phyloP scores from a whole-genome alignment of 192 early-diverging fungal genomes.

The Neocallimastix lanati region DNA sequence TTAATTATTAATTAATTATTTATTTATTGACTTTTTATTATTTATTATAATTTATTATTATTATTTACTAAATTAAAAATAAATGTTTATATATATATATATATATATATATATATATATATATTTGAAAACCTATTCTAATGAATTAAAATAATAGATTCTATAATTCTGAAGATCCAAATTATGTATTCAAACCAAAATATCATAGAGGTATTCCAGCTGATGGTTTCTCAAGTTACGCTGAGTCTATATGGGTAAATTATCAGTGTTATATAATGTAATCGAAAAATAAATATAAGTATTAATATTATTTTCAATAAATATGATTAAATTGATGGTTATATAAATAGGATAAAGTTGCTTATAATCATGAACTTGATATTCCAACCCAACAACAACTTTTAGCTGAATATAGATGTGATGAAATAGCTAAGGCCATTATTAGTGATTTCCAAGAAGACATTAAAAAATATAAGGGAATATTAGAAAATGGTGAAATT shows the following conservation, averaged over 20 bases:
- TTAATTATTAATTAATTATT: too few relatives aligned
- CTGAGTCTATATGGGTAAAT: slow-evolving; percentile 71
- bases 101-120: too few relatives aligned
- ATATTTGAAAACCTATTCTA: too few relatives aligned
- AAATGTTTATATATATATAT: too few relatives aligned
- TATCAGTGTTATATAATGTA: too few relatives aligned
- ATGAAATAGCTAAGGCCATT: slow-evolving; percentile 83
- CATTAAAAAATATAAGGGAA: slow-evolving; percentile 40
- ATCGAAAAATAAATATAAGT: too few relatives aligned
- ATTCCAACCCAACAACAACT: slow-evolving; percentile 95
- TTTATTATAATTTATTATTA: too few relatives aligned
- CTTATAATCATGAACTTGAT: slow-evolving; percentile 87
- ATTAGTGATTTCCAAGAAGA: slow-evolving; percentile 49
- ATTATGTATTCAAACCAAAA: slow-evolving; percentile 66
- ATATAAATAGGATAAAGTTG: slow-evolving; percentile 69
- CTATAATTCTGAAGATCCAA: slow-evolving; percentile 35
- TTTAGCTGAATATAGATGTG: slow-evolving; percentile 93
- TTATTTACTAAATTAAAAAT: too few relatives aligned
- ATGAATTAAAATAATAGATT: too few relatives aligned
- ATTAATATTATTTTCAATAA: too few relatives aligned
- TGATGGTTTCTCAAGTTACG: slow-evolving; percentile 87
- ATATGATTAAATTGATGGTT: too few relatives aligned
- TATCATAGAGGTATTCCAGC: slow-evolving; percentile 88
- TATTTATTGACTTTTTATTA: too few relatives aligned
- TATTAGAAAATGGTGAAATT: slow-evolving; percentile 61